Evolutionary conservation across 352 stramenopile species (phyloP), one percentile per base, ranked within the genome.

Genomic region (Globisporangium paddicum): DNA sequence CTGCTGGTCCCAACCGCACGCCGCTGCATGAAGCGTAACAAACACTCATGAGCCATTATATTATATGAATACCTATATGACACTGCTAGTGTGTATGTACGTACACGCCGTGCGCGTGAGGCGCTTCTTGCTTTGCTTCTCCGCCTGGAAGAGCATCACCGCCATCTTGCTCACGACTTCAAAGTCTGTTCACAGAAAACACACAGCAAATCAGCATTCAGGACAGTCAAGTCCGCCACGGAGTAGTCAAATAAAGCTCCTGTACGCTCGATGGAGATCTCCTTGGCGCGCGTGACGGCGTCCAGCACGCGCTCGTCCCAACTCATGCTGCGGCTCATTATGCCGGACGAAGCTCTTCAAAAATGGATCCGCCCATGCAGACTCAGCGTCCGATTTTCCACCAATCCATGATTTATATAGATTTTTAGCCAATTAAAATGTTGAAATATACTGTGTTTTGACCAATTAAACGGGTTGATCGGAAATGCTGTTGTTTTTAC

Each of bases 261-360:
- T 69, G 48, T 51, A 88, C 81, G 69, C 59, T 88, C 79, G 0
- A 62, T 10, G 0, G 78, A 60, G n/a, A 80, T 49, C 13, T 55
- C 56, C 38, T 71, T 77, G 47, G 62, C 55, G 50, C 67, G 60
- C 28, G 67, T 58, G 11, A 89, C 44, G 11, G 66, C 73, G 26
- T 86, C 71, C 41, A 90, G 58, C 55, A 88, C 77, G 45, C 81
- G 79, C 57, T 90, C 79, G 51, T 90, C 75, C 53, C 72, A 73
- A 2, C 71, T 67, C 41, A 85, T 77, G 64, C 62, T 77, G 35
- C 68, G 75, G 63, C 65, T 75, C 64, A 72, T 79, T 34, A 11
- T 19, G 2, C n/a, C n/a, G n/a, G 18, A 2, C n/a, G 8, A 11
- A 40, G 52, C 32, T 72, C 41, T 21, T 47, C 19, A 23, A 57